Conservation (phyloP, 1,284 basidiomycete genomes). For the Termitomyces sp. region DNA sequence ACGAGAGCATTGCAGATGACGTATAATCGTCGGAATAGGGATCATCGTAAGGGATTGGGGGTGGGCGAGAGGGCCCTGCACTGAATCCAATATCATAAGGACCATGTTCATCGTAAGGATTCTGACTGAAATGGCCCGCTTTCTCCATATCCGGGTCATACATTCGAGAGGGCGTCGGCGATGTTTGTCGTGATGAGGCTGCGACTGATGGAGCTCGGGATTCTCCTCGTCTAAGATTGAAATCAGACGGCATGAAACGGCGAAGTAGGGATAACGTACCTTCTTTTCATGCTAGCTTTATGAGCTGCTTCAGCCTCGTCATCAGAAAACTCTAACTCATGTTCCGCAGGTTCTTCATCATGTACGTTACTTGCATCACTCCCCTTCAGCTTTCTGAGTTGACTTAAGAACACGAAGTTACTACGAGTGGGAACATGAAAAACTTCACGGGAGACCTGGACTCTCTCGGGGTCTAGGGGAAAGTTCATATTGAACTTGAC, state of each 20-base stretch:
- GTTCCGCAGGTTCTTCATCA: conserved; percentile 83
- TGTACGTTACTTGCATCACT: conserved; percentile 91
- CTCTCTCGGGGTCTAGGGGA: conserved; percentile 51
- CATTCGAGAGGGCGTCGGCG: conserved; percentile 48
- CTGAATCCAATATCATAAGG: conserved; percentile 61
- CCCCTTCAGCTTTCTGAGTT: conserved; percentile 64
- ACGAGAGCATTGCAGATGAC: conserved; percentile 12
- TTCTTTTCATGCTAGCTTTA: conserved; percentile 50
- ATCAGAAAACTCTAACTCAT: conserved; percentile 87
- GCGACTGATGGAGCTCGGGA: conserved; percentile 44
- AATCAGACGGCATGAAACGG: conserved; percentile 4
- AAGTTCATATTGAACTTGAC: conserved; percentile 61
- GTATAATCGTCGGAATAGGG: conserved; percentile 58
- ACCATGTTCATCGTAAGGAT: conserved; percentile 58
- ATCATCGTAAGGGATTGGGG: conserved; percentile 69
- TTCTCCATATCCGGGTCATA: conserved; percentile 50
- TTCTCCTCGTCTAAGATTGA: conserved; percentile 42
- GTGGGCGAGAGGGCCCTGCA: conserved; percentile 50
- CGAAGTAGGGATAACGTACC: conserved; percentile 31
- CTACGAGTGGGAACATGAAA: conserved; percentile 77
- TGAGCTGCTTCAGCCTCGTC: conserved; percentile 80
- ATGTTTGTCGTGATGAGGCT: conserved; percentile 47
- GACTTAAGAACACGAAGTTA: conserved; percentile 71
- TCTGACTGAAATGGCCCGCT: conserved; percentile 40
- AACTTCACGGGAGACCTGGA: conserved; percentile 52